Percentiles rank a stretch among this genome's conserved stretches.
These are phyloP conservation scores for Coelastrella sp. DNA, from an alignment of 139 green algal genomes.

Conservation along the genomic window DNA sequence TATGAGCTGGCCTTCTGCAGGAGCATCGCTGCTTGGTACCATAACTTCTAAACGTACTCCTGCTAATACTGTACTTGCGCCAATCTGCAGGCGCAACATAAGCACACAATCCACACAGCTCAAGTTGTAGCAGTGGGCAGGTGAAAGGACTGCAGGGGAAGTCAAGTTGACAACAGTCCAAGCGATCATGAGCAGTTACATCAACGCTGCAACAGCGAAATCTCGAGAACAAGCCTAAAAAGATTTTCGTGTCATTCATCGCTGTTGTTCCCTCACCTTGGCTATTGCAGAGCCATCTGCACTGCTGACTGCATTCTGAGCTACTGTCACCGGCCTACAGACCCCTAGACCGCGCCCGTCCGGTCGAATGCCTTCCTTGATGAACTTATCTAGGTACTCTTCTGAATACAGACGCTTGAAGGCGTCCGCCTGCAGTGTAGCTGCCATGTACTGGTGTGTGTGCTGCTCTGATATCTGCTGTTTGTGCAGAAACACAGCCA, in stretches of 20 bases:
- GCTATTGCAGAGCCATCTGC: constrained; percentile 79
- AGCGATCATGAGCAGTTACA: no score
- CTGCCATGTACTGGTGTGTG: background rate
- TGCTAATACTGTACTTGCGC: constrained; percentile 76
- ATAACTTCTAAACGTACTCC: constrained; percentile 75
- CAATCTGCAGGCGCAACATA: constrained; percentile 20
- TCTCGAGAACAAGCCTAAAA: no score
- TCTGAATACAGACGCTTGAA: constrained; percentile 85
- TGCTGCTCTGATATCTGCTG: constrained; percentile 33
- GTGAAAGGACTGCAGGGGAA: no score
- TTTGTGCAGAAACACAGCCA: background rate
- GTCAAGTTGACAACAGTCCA: no score
- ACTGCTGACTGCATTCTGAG: constrained; percentile 65
- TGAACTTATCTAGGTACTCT: constrained; percentile 76
- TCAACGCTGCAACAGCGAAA: no score
- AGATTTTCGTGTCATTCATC: no score
- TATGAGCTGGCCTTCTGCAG: constrained; percentile 59
- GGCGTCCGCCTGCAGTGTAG: constrained; percentile 64
- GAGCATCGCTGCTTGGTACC: constrained; percentile 55
- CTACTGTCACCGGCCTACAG: constrained; percentile 68
- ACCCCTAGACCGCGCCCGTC: constrained; percentile 77
- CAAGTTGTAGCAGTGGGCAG: no score
- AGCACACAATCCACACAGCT: no score
- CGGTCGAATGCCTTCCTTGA: constrained; percentile 70
- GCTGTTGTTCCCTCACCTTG: constrained; percentile 63